A percentile compares a stretch with the other conserved stretches of the same genome.
Conservation (phyloP, 352 stramenopile genomes). For the Globisporangium rhizosaccharum region DNA sequence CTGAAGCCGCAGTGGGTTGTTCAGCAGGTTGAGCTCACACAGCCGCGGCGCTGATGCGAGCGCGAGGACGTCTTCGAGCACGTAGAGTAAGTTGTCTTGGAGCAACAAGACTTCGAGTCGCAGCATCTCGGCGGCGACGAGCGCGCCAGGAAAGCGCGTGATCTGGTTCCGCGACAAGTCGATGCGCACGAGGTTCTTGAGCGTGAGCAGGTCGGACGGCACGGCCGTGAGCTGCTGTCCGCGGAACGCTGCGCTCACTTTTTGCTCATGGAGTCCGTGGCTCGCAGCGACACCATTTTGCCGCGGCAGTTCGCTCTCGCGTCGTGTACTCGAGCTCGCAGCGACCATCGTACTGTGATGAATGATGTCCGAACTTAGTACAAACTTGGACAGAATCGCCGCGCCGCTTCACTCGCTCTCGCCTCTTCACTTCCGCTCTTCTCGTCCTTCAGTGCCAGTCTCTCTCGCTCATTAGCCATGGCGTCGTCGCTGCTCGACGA, state of each 20-base stretch:
- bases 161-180: slow-evolving; percentile 62
- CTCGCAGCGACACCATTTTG: neutral
- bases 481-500: slow-evolving; percentile 53
- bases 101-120: slow-evolving; percentile 48
- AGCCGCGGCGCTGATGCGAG: slow-evolving; percentile 39
- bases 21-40: slow-evolving; percentile 42
- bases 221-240: slow-evolving; percentile 25
- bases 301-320: neutral
- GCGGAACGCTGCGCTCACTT: slow-evolving; percentile 33
- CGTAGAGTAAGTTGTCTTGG: slow-evolving; percentile 48
- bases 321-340: too few species aligned
- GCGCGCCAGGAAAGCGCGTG: slow-evolving; percentile 45
- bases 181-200: slow-evolving; percentile 43
- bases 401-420: too few species aligned
- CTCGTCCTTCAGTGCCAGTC: neutral
- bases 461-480: slow-evolving; percentile 17
- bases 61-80: slow-evolving; percentile 59
- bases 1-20: slow-evolving; percentile 56
- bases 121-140: slow-evolving; percentile 34
- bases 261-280: slow-evolving; percentile 19
- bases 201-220: slow-evolving; percentile 42
- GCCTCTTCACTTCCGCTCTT: neutral
- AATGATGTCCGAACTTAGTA: too few species aligned
- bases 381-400: too few species aligned
- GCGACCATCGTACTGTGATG: neutral